These are phyloP conservation scores for Xenosphaeropsis pyriputrescens DNA, from an alignment of 2,329 filamentous ascomycete genomes.

Conservation along the genomic window DNA sequence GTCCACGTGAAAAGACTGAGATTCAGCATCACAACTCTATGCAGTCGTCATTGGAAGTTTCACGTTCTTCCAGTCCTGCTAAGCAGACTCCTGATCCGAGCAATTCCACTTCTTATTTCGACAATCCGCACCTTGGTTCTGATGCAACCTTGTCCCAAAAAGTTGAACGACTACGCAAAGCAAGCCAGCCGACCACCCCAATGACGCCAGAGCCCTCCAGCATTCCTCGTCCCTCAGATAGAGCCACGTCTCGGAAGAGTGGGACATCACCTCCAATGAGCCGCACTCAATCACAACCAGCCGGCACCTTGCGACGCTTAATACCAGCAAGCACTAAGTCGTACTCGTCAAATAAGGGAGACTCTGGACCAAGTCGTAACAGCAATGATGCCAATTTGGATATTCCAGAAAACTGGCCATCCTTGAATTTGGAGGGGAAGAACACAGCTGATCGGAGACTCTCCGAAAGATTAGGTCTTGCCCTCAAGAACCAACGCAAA, in stretches of 20 bases:
- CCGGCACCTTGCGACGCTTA: constrained; percentile 15
- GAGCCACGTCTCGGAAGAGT: constrained; percentile 2
- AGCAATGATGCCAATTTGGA: too few relatives aligned
- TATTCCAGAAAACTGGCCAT: too few relatives aligned
- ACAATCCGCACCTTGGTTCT: too few relatives aligned
- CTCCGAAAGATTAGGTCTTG: constrained; percentile 54
- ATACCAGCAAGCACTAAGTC: constrained; percentile 9
- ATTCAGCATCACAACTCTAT: too few relatives aligned
- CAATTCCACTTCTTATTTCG: too few relatives aligned
- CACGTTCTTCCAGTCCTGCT: too few relatives aligned
- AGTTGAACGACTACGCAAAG: constrained; percentile 12
- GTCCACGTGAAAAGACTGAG: too few relatives aligned
- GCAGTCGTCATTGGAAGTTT: too few relatives aligned
- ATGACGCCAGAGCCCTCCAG: constrained; percentile 12
- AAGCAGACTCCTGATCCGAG: too few relatives aligned
- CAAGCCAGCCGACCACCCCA: constrained; percentile 7
- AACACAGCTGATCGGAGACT: constrained; percentile 52
- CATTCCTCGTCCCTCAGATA: constrained; percentile 17
- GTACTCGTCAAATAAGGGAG: constrained; percentile 3
- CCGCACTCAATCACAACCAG: constrained; percentile 18
- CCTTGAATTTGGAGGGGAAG: too few relatives aligned
- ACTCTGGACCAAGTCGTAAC: too few relatives aligned
- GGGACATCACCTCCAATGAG: constrained; percentile 14
- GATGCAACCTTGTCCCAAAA: constrained; percentile 14
- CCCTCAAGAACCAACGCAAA: constrained; percentile 46